Conservation (phyloP, 169 alveolate genomes). For the Plasmodium falciparum region DNA sequence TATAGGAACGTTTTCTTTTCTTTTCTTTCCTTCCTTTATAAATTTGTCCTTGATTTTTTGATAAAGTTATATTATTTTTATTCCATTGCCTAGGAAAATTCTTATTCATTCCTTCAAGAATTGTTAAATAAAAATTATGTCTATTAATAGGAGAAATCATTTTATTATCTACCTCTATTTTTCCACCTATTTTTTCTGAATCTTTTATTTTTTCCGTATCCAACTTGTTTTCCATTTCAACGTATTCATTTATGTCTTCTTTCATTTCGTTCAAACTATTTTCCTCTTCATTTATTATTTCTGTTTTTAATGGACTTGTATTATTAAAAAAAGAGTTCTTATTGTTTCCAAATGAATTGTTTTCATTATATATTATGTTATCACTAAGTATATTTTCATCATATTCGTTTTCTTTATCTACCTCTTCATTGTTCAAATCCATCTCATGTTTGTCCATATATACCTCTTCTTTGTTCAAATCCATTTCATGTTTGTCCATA, state of each 20-base stretch:
- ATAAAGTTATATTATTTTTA: neutral
- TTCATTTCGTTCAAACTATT: neutral
- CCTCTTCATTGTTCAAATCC: neutral
- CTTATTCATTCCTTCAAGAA: constrained; percentile 12
- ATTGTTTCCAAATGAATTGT: neutral
- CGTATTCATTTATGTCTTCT: neutral
- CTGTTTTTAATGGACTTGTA: too few relatives aligned
- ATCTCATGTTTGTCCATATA: neutral
- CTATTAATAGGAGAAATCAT: neutral
- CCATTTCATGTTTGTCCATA: neutral
- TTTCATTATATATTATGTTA: neutral
- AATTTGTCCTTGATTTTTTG: neutral
- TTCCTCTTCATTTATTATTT: neutral
- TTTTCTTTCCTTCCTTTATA: neutral
- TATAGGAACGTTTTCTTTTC: neutral
- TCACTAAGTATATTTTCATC: neutral
- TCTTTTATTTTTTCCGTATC: too few relatives aligned
- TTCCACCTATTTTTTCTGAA: too few relatives aligned
- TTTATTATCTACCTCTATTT: neutral
- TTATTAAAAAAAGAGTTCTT: neutral
- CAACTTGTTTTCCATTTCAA: neutral
- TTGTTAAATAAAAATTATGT: constrained; percentile 1
- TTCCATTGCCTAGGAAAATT: neutral
- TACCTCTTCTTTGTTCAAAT: neutral
- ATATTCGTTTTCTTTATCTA: neutral